phyloP scores from a whole-genome alignment of 371 early-diverging fungal genomes.

The Mortierella polycephala region DNA sequence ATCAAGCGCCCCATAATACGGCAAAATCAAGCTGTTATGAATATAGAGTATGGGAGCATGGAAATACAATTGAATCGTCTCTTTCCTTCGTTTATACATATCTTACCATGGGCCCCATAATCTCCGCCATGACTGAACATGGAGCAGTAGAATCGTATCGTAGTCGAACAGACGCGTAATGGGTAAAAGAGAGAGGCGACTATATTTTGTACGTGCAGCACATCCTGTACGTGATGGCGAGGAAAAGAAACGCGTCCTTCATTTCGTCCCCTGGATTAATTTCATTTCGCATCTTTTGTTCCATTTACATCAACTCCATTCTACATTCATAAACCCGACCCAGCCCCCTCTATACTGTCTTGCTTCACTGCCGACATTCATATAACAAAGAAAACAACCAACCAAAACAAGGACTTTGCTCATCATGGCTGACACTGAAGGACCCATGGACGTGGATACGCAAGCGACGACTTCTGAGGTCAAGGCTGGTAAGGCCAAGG shows the following conservation, averaged over 20 bases:
- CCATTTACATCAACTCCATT: not conserved
- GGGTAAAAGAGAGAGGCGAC: too few species aligned
- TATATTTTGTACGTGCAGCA: not conserved
- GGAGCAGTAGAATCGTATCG: too few species aligned
- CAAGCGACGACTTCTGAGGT: slow-evolving; percentile 29
- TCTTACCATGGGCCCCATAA: not conserved
- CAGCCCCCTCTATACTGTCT: not conserved
- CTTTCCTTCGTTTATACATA: too few species aligned
- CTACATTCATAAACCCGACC: not conserved
- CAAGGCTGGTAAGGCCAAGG: slow-evolving; percentile 61
- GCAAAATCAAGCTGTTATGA: not conserved
- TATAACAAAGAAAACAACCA: not conserved
- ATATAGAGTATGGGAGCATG: too few species aligned
- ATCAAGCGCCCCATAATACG: not conserved
- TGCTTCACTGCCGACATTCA: not conserved
- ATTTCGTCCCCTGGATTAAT: too few species aligned
- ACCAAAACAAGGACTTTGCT: not conserved
- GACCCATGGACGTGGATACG: slow-evolving; percentile 54
- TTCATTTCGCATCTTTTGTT: too few species aligned
- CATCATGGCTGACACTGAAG: slow-evolving; percentile 50
- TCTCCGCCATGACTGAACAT: too few species aligned
- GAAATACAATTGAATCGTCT: too few species aligned
- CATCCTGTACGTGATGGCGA: not conserved
- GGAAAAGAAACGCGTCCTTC: too few species aligned
- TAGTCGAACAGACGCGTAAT: too few species aligned